Base-by-base conservation (phyloP, 2,329 filamentous ascomycete species). In the Arthrocladium fulminans region DNA sequence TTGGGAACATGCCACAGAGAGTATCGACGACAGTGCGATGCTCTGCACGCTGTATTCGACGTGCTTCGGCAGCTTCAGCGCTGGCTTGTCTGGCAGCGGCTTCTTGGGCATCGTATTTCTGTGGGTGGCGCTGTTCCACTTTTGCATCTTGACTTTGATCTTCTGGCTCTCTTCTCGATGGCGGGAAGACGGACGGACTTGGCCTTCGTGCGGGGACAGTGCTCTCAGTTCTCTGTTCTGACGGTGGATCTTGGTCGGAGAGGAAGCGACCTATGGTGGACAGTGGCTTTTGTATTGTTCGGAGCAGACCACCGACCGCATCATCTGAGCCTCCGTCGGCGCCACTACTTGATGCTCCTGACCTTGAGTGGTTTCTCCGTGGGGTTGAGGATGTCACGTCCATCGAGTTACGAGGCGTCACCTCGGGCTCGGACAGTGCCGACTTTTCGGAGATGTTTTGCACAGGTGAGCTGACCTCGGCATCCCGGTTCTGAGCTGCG, bases 231-330 rank as follows among this genome's bases (percentile, higher is more conserved):
- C 45, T 34, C 2, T 61, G 60, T 47, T 67, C 66, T 53, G 65
- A 53, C 8, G 62, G 35, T 3, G 69, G 68, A 25, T 63, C 56
- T 17, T 82, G 81, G 54, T 86, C 92, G 0, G 87, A 88, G 67
- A 98, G 97, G 53, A 98, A 97, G 45, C 90, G 80, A 2, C 92
- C 92, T 52, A 98, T 95, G 1, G 87, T 94, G 48, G 83, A 88
- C 10, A 98, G 73, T 0, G 92, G 92, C 50, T 80, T 85, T 65
- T 97, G 90, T 48, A 98, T 96, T 0, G 88, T 90, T 40, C 88
- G 81, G 2, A 98, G 73, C 12, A 98, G 72, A 1, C 90, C 89
- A 32, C 83, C 80, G 22, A 96, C 90, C 37, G 89, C 84, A 45
- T 80, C 83, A 44, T 94, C 88, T 30, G 90, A 86, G 10, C 68